Base-by-base conservation (phyloP, 768 basidiomycete genomes). In the Hortiboletus flavorubellus region DNA sequence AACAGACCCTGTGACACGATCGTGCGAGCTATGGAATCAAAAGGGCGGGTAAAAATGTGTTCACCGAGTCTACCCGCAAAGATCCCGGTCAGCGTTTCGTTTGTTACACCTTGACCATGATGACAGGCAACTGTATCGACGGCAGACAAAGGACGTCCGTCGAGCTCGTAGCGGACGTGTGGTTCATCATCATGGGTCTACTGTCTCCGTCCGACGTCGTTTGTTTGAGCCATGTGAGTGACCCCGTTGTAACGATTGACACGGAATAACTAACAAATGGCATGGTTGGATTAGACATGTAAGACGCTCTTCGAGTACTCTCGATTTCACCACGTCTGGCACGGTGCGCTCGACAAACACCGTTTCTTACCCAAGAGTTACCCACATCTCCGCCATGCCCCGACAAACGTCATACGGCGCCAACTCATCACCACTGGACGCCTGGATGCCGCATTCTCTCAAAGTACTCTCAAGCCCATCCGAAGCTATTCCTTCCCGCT, bases 121-220 rank as follows among this genome's bases (percentile, higher is more conserved):
- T 43, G 53, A 40, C 26, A 26, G 21, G 26, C 51, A 15, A 4
- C 23, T 8, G 15, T n/a, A 9, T 9, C n/a, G 31, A 58, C 44
- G 49, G 7, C 31, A 18, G 53, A 16, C 55, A n/a, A n/a, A 47
- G 2, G 29, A 16, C 21, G 10, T n/a, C 45, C 11, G 33, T 64
- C 16, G 56, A 55, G 21, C 68, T 71, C 43, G 58, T 58, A 30
- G 65, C 63, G 14, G 68, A 69, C 30, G 31, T 69, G 42, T 69
- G 68, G 68, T 56, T 69, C 37, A 56, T 67, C 38, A 61, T 69
- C 45, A 71, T 71, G 68, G 26, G 56, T 46, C 51, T 67, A 10
- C 41, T 71, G 30, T 63, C 69, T 21, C 61, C 69, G 0, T 47
- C 59, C 4, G 69, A 69, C 31, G 33, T 69, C 39, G 50, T 65